Base-by-base conservation (phyloP, 2,329 filamentous ascomycete genomes). In the Mycosphaerella sp. region DNA sequence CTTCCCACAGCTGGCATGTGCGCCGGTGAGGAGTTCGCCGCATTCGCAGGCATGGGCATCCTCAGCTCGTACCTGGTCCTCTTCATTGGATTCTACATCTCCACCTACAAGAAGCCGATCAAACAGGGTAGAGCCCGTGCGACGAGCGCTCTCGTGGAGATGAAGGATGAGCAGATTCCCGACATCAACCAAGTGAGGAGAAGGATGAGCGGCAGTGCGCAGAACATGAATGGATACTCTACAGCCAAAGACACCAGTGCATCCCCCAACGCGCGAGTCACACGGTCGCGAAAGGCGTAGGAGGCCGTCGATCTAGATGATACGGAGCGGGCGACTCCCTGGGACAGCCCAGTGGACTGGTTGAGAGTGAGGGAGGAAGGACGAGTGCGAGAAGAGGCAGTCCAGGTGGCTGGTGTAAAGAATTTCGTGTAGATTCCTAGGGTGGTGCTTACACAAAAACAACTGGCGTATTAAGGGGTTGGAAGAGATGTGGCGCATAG, bases 71-170 rank as follows among this genome's bases (percentile, higher is more conserved):
- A 97, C 81, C 82, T 98, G 54, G 80, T 97, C 58, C 87, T 98
- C 62, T 98, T 98, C 83, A 95, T 98, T 75, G 91, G 86, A 45
- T 98, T 98, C 84, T 98, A 97, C 80, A 80, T 95, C 63, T 89
- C 89, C 60, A 98, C 91, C 56, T 98, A 98, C 78, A 87, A 85
- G 77, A 90, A 89, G 78, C 84, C 85, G 56, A 81, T 82, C 70
- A 81, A 81, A 68, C 91, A 89, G 78, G 73, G 73, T 54, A 70
- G 81, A 79, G 78, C 79, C 64, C 89, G 85, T 63, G 87, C 87
- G 65, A 90, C 87, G 72, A 93, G 91, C 78, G 82, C 84, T 53
- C 74, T 93, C 45, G 87, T 91, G 63, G 89, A 94, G 70, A 89
- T 90, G 75, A 86, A 87, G 69, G 79, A 83, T 65, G 79, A 85